Evolutionary conservation across 495 filamentous ascomycete species (phyloP).

Genomic region (Achaetomiella virescens): DNA sequence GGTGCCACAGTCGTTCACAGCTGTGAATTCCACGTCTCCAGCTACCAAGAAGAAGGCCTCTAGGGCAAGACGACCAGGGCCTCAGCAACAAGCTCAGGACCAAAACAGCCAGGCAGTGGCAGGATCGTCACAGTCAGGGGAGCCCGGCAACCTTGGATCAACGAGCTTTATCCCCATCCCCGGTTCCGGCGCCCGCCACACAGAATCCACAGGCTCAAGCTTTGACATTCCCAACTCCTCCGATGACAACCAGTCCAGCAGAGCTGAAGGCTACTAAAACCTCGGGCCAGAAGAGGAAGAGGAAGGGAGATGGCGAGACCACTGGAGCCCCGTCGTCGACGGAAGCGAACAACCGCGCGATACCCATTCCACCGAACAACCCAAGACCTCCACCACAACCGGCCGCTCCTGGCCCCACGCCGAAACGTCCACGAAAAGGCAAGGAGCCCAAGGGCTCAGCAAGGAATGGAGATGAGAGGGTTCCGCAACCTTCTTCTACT

Average conservation of each 20-base stretch:
- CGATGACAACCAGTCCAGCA: constrained; percentile 6
- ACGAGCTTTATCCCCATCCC: neutral
- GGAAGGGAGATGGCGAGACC: constrained; percentile 13
- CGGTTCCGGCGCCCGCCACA: neutral
- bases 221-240: constrained; percentile 9
- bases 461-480: constrained; percentile 5
- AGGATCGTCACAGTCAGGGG: neutral
- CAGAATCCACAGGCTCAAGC: constrained; percentile 3
- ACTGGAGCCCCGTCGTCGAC: neutral
- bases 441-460: constrained; percentile 14
- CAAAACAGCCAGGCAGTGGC: neutral
- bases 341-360: constrained; percentile 6
- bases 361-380: constrained; percentile 6
- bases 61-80: constrained; percentile 6
- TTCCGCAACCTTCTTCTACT: neutral
- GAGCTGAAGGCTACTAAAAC: constrained; percentile 1
- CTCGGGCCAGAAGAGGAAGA: constrained; percentile 24
- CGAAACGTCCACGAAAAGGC: constrained; percentile 25
- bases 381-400: neutral
- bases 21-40: constrained; percentile 17
- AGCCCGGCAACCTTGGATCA: neutral
- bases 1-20: constrained; percentile 22
- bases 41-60: constrained; percentile 9
- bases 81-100: neutral
- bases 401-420: constrained; percentile 7